Percentiles rank a stretch among this genome's conserved stretches.
phyloP scores from a whole-genome alignment of 495 filamentous ascomycete genomes.

The Bacidia gigantensis region DNA sequence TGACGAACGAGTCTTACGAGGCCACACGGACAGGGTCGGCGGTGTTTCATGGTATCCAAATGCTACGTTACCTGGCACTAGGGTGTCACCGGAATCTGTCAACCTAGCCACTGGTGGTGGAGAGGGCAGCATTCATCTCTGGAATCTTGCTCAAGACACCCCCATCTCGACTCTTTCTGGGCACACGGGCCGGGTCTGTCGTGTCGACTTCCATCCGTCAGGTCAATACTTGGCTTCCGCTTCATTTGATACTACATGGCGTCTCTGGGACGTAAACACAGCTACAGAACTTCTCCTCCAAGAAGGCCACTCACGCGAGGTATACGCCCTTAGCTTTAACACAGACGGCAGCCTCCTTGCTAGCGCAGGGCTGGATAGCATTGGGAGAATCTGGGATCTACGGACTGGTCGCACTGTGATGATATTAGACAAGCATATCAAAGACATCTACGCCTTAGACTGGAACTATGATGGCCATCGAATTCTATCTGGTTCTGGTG shows the following conservation, averaged over 20 bases:
- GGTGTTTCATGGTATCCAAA: constrained; percentile 83
- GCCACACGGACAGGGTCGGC: constrained; percentile 76
- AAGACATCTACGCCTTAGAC: constrained; percentile 81
- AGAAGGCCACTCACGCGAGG: constrained; percentile 88
- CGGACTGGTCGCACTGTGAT: constrained; percentile 87
- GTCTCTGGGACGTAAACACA: constrained; percentile 85
- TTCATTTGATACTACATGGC: constrained; percentile 93
- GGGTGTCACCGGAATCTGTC: constrained; percentile 55
- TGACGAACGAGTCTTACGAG: constrained; percentile 56
- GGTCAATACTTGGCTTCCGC: constrained; percentile 84
- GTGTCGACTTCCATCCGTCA: constrained; percentile 89
- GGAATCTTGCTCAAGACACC: constrained; percentile 72
- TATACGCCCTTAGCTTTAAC: constrained; percentile 80
- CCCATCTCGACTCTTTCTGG: constrained; percentile 74
- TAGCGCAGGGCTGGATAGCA: constrained; percentile 82
- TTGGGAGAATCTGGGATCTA: constrained; percentile 94
- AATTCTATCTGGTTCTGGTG: constrained; percentile 75
- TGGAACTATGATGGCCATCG: constrained; percentile 87
- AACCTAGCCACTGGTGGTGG: constrained; percentile 87
- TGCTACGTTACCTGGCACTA: constrained; percentile 55
- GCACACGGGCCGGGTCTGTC: constrained; percentile 74
- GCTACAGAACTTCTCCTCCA: constrained; percentile 74
- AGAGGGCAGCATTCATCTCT: constrained; percentile 80
- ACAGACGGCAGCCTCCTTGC: constrained; percentile 81
- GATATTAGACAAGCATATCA: constrained; percentile 88